These are phyloP conservation scores for Malus sieversii DNA, from an alignment of 306 rosid genomes.

Conservation along the genomic window DNA sequence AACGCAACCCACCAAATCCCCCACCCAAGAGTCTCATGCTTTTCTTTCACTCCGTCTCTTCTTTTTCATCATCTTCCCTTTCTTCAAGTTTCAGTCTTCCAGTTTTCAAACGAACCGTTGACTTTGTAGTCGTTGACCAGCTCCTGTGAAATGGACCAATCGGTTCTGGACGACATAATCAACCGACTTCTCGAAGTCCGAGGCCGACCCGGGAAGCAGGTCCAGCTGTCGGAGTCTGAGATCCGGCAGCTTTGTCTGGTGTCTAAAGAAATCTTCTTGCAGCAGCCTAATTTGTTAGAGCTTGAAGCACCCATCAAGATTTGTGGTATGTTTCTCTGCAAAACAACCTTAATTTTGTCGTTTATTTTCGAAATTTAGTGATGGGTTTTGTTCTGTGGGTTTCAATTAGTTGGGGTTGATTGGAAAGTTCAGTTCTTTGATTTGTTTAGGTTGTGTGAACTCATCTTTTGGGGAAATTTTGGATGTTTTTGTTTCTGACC, in stretches of 20 bases:
- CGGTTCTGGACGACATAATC: conserved; percentile 77
- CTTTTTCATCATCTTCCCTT: background rate
- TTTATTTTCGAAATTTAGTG: background rate
- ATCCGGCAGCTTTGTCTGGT: conserved; percentile 73
- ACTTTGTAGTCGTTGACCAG: conserved; percentile 1
- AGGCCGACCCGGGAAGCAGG: conserved; percentile 83
- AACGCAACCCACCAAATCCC: background rate
- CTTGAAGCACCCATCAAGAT: conserved; percentile 93
- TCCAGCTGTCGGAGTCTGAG: conserved; percentile 86
- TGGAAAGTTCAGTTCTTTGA: background rate
- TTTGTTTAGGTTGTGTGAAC: background rate
- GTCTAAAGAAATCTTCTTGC: conserved; percentile 70
- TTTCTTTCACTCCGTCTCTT: conserved; percentile 6
- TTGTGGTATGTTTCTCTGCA: conserved; percentile 46
- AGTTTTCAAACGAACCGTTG: conserved; percentile 16
- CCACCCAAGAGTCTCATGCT: conserved; percentile 11
- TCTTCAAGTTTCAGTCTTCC: conserved; percentile 3
- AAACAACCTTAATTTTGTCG: background rate
- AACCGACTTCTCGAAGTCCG: conserved; percentile 74
- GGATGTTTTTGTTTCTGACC: background rate
- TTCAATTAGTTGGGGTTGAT: background rate
- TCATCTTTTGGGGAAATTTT: background rate
- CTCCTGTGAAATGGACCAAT: conserved; percentile 47
- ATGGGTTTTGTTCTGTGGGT: background rate
- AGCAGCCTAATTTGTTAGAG: conserved; percentile 76